Evolutionary conservation across 768 basidiomycete genomes (phyloP).

Genomic region (Boletus pseudo-olivaceus): DNA sequence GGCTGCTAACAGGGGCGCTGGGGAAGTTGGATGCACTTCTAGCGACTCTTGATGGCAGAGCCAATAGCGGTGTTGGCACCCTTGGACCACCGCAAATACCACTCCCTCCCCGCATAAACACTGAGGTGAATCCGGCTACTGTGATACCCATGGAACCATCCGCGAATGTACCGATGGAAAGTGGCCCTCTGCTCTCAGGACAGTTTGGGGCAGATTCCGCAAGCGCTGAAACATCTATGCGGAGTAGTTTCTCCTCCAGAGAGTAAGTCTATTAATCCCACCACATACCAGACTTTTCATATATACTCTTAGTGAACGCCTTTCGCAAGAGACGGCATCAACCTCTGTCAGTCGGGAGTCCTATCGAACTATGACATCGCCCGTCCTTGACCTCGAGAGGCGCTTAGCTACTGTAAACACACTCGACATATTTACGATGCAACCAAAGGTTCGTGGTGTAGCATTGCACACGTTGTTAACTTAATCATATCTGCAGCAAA

Average conservation of each 20-base stretch:
- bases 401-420: conserved; percentile 74
- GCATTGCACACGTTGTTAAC: not conserved
- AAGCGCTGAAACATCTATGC: conserved; percentile 50
- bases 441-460: conserved; percentile 62
- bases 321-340: conserved; percentile 56
- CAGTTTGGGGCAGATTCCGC: conserved; percentile 27
- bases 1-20: conserved; percentile 72
- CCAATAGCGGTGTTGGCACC: conserved; percentile 33
- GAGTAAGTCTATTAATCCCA: conserved; percentile 41
- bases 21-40: conserved; percentile 78
- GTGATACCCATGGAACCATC: not conserved
- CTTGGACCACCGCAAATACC: not conserved
- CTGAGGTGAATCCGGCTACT: not conserved
- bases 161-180: conserved; percentile 1
- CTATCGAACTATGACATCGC: conserved; percentile 47
- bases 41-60: conserved; percentile 57
- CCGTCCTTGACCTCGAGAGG: conserved; percentile 76
- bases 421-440: conserved; percentile 95
- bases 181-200: conserved; percentile 16
- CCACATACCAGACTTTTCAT: conserved; percentile 6
- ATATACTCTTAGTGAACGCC: conserved; percentile 44
- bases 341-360: conserved; percentile 54
- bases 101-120: not conserved
- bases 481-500: conserved; percentile 51
- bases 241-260: conserved; percentile 50